phyloP scores from a whole-genome alignment of 2,329 filamentous ascomycete species.

The Penicillium corylophilum region DNA sequence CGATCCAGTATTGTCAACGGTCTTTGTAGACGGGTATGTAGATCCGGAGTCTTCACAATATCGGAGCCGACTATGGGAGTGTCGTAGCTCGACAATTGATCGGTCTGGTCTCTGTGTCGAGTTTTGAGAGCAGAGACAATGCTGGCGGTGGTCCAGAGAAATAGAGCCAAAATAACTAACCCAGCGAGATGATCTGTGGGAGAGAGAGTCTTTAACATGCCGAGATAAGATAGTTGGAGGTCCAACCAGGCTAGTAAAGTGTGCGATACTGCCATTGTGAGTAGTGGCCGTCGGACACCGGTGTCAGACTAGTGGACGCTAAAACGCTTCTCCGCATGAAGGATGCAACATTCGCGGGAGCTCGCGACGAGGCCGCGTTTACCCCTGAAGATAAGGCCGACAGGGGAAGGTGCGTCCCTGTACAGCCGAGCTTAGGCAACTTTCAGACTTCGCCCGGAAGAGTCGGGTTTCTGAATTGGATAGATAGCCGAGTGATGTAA shows the following conservation, averaged over 20 bases:
- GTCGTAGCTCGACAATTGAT: neutral
- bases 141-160: neutral
- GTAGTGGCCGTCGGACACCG: neutral
- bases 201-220: neutral
- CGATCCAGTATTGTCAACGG: neutral
- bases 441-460: neutral
- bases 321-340: slow-evolving; percentile 3
- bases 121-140: neutral
- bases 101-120: neutral
- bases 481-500: neutral
- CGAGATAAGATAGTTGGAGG: neutral
- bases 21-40: neutral
- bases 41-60: neutral
- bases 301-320: neutral
- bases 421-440: neutral
- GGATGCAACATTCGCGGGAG: slow-evolving; percentile 2
- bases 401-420: slow-evolving; percentile 3
- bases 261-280: neutral
- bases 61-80: neutral
- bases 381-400: slow-evolving; percentile 15
- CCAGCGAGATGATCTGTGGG: neutral
- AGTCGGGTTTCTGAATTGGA: neutral
- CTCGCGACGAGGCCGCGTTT: slow-evolving; percentile 3
- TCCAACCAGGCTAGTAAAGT: slow-evolving; percentile 1
- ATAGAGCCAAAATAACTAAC: neutral